Conservation (phyloP, 2,329 filamentous ascomycete genomes). For the Trichoderma citrinoviride region DNA sequence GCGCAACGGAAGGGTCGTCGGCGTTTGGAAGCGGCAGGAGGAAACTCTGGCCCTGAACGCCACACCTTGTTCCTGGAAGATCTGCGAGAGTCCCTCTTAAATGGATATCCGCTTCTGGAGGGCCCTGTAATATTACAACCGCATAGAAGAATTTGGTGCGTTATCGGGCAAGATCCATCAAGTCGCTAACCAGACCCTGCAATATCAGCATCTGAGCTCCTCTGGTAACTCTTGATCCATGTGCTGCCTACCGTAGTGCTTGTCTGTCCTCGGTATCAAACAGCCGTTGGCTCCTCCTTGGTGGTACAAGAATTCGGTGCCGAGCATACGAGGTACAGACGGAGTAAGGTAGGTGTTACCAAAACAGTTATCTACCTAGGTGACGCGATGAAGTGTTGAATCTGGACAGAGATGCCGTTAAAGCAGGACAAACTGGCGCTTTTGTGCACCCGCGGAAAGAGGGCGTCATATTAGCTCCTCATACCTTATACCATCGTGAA, state of each 20-base stretch:
- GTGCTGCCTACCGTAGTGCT: neutral
- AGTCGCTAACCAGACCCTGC: neutral
- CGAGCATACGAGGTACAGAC: neutral
- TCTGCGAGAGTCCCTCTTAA: neutral
- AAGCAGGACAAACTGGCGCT: slow-evolving; percentile 2
- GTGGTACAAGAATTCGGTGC: neutral
- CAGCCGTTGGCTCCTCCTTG: neutral
- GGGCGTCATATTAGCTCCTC: neutral
- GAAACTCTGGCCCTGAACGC: neutral
- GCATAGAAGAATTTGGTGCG: neutral
- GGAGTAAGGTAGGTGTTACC: neutral
- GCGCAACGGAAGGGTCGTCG: neutral
- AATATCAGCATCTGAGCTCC: neutral
- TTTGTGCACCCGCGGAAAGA: slow-evolving; percentile 5
- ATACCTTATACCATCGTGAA: slow-evolving; percentile 5
- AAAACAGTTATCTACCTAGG: neutral
- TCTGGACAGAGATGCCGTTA: neutral
- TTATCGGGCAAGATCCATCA: neutral
- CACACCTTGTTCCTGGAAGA: neutral
- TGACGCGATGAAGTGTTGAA: neutral
- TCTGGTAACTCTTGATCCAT: neutral
- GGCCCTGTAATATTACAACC: neutral
- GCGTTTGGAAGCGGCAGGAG: neutral
- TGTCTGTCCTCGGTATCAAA: slow-evolving; percentile 1
- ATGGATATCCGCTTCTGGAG: neutral